Percentiles rank a stretch among this genome's conserved stretches.
phyloP scores from a whole-genome alignment of 371 early-diverging fungal species.

The Apophysomyces variabilis region DNA sequence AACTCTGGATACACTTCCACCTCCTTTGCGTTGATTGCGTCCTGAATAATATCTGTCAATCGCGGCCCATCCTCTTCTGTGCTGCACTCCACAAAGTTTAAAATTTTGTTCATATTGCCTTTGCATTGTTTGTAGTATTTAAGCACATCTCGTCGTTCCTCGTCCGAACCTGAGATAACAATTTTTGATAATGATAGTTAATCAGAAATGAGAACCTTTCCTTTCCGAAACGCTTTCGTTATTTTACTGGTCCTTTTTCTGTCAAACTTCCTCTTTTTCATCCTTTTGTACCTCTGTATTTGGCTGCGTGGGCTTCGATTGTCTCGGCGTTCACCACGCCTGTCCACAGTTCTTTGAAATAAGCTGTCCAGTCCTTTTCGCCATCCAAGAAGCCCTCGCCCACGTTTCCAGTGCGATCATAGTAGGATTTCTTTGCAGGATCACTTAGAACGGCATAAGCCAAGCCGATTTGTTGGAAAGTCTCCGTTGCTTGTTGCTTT shows the following conservation, averaged over 20 bases:
- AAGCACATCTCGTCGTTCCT: slow-evolving; percentile 81
- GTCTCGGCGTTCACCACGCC: slow-evolving; percentile 78
- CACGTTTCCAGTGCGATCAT: slow-evolving; percentile 70
- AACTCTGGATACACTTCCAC: slow-evolving; percentile 58
- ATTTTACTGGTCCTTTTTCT: too few relatives aligned
- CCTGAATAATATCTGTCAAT: slow-evolving; percentile 65
- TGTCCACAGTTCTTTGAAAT: slow-evolving; percentile 82
- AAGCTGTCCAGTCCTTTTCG: slow-evolving; percentile 79
- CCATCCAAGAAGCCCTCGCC: slow-evolving; percentile 49
- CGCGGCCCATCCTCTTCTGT: slow-evolving; percentile 72
- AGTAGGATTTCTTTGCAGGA: slow-evolving; percentile 68
- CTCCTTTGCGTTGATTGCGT: slow-evolving; percentile 63
- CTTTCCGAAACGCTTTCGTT: too few relatives aligned
- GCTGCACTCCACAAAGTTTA: slow-evolving; percentile 67
- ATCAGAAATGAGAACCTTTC: too few relatives aligned
- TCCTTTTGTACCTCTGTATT: slow-evolving; percentile 63
- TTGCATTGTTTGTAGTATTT: slow-evolving; percentile 66
- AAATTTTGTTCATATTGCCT: slow-evolving; percentile 79
- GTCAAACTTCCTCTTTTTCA: not conserved
- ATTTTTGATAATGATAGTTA: too few relatives aligned
- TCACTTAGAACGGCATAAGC: slow-evolving; percentile 90
- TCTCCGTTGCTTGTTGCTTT: slow-evolving; percentile 71
- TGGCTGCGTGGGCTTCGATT: slow-evolving; percentile 69
- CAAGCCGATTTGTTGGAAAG: slow-evolving; percentile 82
- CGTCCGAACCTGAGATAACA: slow-evolving; percentile 71